Evolutionary conservation across 805 yeast species (phyloP).

Genomic region (Nakazawaea ernobii): DNA sequence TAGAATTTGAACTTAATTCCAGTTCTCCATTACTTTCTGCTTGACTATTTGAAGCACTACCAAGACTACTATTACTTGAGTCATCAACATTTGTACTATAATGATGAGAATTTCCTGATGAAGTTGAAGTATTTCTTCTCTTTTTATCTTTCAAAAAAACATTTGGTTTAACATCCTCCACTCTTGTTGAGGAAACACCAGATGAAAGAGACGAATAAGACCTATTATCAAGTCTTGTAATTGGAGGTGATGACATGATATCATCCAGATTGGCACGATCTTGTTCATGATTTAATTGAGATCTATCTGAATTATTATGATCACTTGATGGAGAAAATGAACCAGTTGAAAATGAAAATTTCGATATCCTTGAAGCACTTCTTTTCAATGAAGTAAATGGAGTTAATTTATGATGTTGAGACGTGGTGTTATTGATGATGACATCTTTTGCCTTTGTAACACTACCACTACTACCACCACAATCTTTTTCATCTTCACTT

Average conservation of each 20-base stretch:
- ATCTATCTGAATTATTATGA: not conserved
- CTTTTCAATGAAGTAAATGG: not conserved
- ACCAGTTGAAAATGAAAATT: not conserved
- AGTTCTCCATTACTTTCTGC: conserved; percentile 7
- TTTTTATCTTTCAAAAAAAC: conserved; percentile 5
- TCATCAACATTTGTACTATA: conserved; percentile 8
- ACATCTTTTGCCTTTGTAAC: not conserved
- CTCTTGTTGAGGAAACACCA: conserved; percentile 1
- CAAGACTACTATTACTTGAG: conserved; percentile 3
- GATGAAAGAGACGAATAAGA: conserved; percentile 9
- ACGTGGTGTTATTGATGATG: conserved; percentile 3
- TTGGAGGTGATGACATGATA: conserved; percentile 6
- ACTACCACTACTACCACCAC: no score
- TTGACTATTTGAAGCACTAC: not conserved
- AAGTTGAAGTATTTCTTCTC: not conserved
- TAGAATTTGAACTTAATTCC: not conserved
- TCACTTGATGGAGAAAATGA: not conserved
- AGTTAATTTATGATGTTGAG: conserved; percentile 1
- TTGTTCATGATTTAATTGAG: not conserved
- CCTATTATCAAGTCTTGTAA: conserved; percentile 5
- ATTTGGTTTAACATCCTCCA: not conserved
- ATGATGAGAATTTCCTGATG: not conserved
- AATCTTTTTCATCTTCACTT: not conserved
- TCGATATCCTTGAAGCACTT: not conserved
- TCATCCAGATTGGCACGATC: not conserved